Base-by-base conservation (phyloP, 805 yeast species). In the Candida ortonii region DNA sequence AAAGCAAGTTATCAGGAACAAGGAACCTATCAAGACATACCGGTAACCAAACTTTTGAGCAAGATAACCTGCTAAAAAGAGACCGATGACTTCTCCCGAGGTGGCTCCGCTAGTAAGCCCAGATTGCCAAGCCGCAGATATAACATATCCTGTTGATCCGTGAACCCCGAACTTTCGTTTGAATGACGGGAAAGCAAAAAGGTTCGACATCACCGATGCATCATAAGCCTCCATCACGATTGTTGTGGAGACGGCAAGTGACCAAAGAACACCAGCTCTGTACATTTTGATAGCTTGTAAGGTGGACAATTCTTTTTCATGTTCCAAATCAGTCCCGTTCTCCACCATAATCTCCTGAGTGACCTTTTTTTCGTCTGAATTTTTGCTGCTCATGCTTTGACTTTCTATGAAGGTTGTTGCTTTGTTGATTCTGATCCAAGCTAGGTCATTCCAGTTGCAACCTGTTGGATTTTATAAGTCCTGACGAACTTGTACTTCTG, bases 121-220 rank as follows among this genome's bases (percentile, higher is more conserved):
- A 13, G 68, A 62, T 44, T 70, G 76, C 74, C 73, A 68, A 10
- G 55, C 50, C 11, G 68, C 64, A 13, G 65, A 56, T 14, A 71
- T 43, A 33, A 61, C 62, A 38, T 57, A 64, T 12, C 42, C 49
- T 8, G 29, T 34, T 2, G 36, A 48, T 8, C 16, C 16, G 22
- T 51, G 47, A 5, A 53, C 53, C 44, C 49, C 52, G 44, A 39
- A 57, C 43, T 44, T 72, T 61, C 49, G 49, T 56, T 55, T 59
- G 53, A 50, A 57, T 34, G 48, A 55, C 22, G 56, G 68, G 53
- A 44, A 59, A 41, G 42, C 64, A 55, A 57, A 57, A 50, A 46
- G 33, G 11, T 36, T 62, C 53, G 53, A 53, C 55, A 61, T 66
- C 53, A 39, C 65, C 45, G 52, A 59, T 41, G 52, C 68, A 49